Base-by-base conservation (phyloP, 805 yeast genomes). In the Candida xiaguanensis region DNA sequence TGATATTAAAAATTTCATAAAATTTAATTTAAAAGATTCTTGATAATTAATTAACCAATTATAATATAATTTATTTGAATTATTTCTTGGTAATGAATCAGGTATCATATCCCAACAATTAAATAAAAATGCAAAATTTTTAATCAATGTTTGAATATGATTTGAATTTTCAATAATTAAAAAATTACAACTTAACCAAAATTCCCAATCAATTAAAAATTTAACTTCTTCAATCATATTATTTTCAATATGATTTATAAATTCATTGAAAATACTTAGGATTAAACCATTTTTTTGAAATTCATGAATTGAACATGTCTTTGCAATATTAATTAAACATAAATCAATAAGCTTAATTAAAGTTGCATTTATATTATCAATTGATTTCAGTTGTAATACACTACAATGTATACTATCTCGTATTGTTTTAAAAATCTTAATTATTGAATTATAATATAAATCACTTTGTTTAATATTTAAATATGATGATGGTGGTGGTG, bases 31-130 rank as follows among this genome's bases (percentile, higher is more conserved):
- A 34, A 73, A 53, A 30, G 78, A 63, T 41, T 67, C 69, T 24
- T 56, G 58, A 4, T 51, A 44, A 42, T 67, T 52, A 2, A 42
- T 43, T 4, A 70, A 45, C 84, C 84, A 78, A 13, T 42, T 44
- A 19, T 38, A 35, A 29, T 31, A 25, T 13, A 3, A 13, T 15
- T 26, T 11, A 15, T 25, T 14, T 5, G 23, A n/a, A n/a, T 12
- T 30, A 8, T 32, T 38, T 29, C 27, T 43, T 28, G 31, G 41
- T 9, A 36, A 28, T 2, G 58, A 39, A 31, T 59, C 62, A 3
- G 89, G 85, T 12, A 87, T 65, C 44, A 68, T 61, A 23, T 81
- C 82, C 95, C 95, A 87, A 2, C 81, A 57, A 55, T 85, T 83
- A 63, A 79, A 86, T 39, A 87, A 55, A 40, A 80, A 72, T 4